Evolutionary conservation across 441 rosid species (phyloP), one percentile per base, ranked within the genome.

Genomic region (Codiaeum variegatum): DNA sequence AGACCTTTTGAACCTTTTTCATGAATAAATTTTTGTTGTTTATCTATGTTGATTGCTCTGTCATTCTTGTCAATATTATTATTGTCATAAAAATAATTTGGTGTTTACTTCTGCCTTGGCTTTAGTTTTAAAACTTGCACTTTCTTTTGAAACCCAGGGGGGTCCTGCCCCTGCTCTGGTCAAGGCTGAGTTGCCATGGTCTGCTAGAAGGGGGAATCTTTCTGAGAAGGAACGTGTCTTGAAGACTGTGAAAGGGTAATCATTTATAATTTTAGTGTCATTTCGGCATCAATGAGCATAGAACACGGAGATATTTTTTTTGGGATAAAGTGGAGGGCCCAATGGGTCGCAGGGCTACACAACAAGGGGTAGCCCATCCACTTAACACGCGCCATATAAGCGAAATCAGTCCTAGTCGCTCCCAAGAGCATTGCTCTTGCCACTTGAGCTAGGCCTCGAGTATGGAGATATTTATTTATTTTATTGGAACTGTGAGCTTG

Each of bases 141-240:
- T 66, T 67, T 56, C 29, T 74, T 63, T 70, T 61, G 46, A 71
- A 74, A 71, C 71, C 71, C 83, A 94, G 96, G 94, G 84, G 29
- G 96, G 90, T 21, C 88, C 92, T 62, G 67, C 89, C 72, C 86
- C 88, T 68, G 77, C 83, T 28, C 75, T 92, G 70, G 80, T 86
- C 64, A 94, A 92, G 79, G 97, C 99, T 73, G 97, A 94, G 74
- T 87, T 87, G 56, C 99, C 99, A 68, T 94, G 99, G 99, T 92
- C 98, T 19, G 89, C 83, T 73, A 86, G 82, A 73, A 88, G 87
- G 78, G 97, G 92, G 60, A 87, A 70, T 74, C 85, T 94, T 70
- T 90, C 98, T 56, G 98, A 94, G 31, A 83, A 88, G 67, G 96
- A 88, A 38, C 96, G 87, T 59, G 91, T 94, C 62, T 83, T 94